Evolutionary conservation across 2,329 filamentous ascomycete species (phyloP).

Genomic region (Nothopassalora personata): DNA sequence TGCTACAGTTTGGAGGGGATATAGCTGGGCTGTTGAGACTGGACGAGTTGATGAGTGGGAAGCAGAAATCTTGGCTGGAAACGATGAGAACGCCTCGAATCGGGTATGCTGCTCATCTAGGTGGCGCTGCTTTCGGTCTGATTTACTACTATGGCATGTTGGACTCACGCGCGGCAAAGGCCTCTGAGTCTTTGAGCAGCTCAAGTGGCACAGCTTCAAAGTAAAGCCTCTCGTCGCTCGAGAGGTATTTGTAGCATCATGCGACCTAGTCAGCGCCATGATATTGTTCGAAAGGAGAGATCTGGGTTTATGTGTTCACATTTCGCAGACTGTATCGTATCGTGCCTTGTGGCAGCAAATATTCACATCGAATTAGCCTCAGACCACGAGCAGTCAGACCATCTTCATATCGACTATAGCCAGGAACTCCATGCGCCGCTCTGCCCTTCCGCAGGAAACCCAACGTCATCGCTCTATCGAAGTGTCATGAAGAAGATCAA

Average conservation of each 20-base stretch:
- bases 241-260: not conserved
- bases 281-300: not conserved
- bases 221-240: not conserved
- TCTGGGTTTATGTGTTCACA: not conserved
- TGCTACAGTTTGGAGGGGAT: not conserved
- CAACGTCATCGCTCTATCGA: not conserved
- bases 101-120: slow-evolving; percentile 9
- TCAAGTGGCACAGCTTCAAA: not conserved
- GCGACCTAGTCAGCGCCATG: too few relatives aligned
- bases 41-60: not conserved
- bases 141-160: slow-evolving; percentile 7
- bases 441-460: not conserved
- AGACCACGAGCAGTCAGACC: not conserved
- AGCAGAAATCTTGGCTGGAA: not conserved
- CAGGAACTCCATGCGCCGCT: not conserved
- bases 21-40: not conserved
- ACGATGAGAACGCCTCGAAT: not conserved
- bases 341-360: not conserved
- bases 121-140: slow-evolving; percentile 6
- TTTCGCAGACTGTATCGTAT: not conserved
- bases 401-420: not conserved
- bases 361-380: not conserved
- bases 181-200: not conserved
- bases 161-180: not conserved
- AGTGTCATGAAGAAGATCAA: slow-evolving; percentile 2